Evolutionary conservation across 208 protist species (phyloP).

Genomic region (Balamuthia mandrillaris): DNA sequence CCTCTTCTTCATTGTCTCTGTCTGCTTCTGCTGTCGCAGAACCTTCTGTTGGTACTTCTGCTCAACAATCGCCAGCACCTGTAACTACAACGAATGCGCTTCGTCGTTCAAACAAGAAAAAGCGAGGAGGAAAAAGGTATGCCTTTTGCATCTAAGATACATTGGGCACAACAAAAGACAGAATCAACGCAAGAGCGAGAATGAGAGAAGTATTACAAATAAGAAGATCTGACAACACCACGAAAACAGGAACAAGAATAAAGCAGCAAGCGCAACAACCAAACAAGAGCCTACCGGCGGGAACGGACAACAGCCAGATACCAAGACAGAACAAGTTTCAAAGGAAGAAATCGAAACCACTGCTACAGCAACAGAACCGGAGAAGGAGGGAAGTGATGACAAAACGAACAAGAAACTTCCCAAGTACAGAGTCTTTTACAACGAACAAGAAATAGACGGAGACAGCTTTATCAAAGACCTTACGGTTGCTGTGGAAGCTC

Average conservation of each 20-base stretch:
- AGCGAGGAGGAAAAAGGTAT: background rate
- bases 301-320: background rate
- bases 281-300: background rate
- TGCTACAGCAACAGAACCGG: background rate
- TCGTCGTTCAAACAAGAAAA: background rate
- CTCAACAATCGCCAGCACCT: background rate
- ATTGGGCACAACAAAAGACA: background rate
- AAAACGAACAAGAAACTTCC: background rate
- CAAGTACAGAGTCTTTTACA: slow-evolving; percentile 34
- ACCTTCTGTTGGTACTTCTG: background rate
- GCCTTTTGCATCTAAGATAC: background rate
- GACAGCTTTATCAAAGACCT: slow-evolving; percentile 34
- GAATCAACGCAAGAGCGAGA: background rate
- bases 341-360: background rate
- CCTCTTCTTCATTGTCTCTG: background rate
- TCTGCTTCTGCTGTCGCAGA: background rate
- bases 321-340: background rate
- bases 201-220: background rate
- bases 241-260: background rate
- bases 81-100: background rate
- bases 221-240: too few relatives aligned
- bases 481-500: background rate
- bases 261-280: slow-evolving; percentile 18
- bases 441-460: background rate
- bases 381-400: background rate